Conservation (phyloP, 352 stramenopile species). For the Ochromonadaceae sp. region DNA sequence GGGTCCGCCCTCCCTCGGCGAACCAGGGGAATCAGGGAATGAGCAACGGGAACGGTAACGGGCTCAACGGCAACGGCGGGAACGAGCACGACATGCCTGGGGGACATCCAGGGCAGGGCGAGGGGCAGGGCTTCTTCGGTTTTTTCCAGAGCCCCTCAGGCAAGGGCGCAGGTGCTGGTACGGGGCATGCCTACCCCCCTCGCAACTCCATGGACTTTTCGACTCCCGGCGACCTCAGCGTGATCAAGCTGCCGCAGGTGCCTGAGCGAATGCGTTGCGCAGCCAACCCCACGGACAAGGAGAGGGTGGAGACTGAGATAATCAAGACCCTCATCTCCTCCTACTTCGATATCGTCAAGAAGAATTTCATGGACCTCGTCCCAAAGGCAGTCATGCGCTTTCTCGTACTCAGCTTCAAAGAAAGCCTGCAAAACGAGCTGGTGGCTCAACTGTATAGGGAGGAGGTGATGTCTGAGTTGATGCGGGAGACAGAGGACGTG, state of each 20-base stretch:
- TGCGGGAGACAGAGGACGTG: constrained; percentile 83
- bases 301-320: constrained; percentile 93
- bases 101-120: not conserved
- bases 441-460: constrained; percentile 73
- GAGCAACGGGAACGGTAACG: not conserved
- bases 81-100: not conserved
- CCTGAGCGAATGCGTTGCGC: constrained; percentile 85
- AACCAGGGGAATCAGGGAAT: constrained; percentile 5
- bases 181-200: not conserved
- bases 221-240: not conserved
- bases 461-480: constrained; percentile 78
- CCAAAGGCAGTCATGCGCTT: constrained; percentile 99
- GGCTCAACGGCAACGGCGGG: not conserved
- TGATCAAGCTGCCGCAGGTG: constrained; percentile 81
- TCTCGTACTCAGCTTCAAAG: constrained; percentile 70
- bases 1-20: not conserved
- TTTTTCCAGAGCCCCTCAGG: not conserved
- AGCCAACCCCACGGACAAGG: constrained; percentile 80
- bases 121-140: not conserved
- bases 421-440: constrained; percentile 93
- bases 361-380: constrained; percentile 93
- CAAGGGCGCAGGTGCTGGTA: not conserved
- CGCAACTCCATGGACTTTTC: not conserved
- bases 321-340: constrained; percentile 91
- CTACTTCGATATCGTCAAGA: constrained; percentile 93